Conservation (phyloP, 1,284 basidiomycete genomes). For the Trichosporon asahii region DNA sequence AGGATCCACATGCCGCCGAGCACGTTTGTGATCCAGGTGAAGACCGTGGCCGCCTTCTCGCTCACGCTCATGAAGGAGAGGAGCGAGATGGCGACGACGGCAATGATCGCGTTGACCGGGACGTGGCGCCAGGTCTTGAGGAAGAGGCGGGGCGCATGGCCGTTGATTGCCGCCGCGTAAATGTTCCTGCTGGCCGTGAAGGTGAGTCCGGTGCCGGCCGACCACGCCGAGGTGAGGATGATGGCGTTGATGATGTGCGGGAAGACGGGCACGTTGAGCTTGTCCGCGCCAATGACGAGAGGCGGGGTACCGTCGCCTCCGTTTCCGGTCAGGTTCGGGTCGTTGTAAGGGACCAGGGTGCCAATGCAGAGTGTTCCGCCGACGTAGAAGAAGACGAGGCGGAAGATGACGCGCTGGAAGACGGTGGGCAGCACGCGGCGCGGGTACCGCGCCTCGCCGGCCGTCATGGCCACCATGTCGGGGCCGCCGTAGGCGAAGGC, state of each 20-base stretch:
- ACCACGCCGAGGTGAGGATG: constrained; percentile 58
- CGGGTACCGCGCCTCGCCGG: constrained; percentile 37
- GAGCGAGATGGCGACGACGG: constrained; percentile 62
- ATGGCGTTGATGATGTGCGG: constrained; percentile 67
- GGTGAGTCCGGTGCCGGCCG: constrained; percentile 54
- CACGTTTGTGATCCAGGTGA: constrained; percentile 62
- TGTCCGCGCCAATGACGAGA: background rate
- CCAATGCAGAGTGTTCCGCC: constrained; percentile 10
- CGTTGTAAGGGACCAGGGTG: constrained; percentile 13
- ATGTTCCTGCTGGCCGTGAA: constrained; percentile 50
- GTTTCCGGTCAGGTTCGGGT: constrained; percentile 7
- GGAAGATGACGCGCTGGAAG: constrained; percentile 68
- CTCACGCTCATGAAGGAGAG: constrained; percentile 58
- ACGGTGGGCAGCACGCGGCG: constrained; percentile 72
- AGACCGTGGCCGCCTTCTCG: constrained; percentile 64
- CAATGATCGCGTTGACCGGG: constrained; percentile 65
- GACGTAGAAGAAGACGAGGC: constrained; percentile 59
- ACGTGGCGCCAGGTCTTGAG: constrained; percentile 61
- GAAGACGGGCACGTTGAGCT: constrained; percentile 59
- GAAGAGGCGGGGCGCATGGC: background rate
- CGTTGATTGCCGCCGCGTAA: constrained; percentile 52
- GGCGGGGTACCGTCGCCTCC: constrained; percentile 2
- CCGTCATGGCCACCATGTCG: constrained; percentile 33
- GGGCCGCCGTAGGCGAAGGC: constrained; percentile 40
- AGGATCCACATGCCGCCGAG: constrained; percentile 57